Base-by-base conservation (phyloP, 116 monocot genomes). In the Zostera marina region DNA sequence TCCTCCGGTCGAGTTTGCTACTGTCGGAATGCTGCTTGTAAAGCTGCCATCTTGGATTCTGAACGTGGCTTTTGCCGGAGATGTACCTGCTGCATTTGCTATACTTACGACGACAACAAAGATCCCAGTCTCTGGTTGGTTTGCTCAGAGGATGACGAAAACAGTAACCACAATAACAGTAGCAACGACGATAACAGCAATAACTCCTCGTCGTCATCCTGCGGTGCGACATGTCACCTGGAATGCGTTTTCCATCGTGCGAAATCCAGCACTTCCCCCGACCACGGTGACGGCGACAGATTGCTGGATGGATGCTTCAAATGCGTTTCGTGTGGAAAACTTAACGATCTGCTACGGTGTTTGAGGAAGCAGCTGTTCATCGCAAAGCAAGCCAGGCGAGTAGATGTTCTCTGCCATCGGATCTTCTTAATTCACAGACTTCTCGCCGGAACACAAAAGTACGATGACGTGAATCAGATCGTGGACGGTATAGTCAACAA, bases 41-140 rank as follows among this genome's bases (percentile, higher is more conserved):
- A 64, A 44, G 76, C 76, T 19, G 76, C 76, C 15, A 42, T 26
- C 55, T 53, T 82, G 42, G 38, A 43, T 11, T 52, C 10, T 16
- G 49, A 64, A 8, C 75, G 74, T 8, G 23, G 41, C 25, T 74
- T 82, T 44, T 87, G 78, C 54, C 70, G 68, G 21, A 66, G 78
- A 13, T 87, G 86, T 58, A 78, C 73, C 0, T 87, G 87, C 44
- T 76, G 73, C 51, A 68, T 82, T 43, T 87, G 87, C 44, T 53
- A 64, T 25, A 53, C 69, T 20, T 79, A 71, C 54, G 87, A 87
- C 62, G 87, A 79, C 59, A 87, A 77, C 45, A 82, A 74, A 60
- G 87, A 87, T 51, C 82, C 82, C 22, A 79, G 76, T 55, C 65
- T 82, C 6, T 87, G 87, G 87, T 47, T 82, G 57, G 68, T 73